Conservation (phyloP, 2,329 filamentous ascomycete genomes). For the Cytospora mali region DNA sequence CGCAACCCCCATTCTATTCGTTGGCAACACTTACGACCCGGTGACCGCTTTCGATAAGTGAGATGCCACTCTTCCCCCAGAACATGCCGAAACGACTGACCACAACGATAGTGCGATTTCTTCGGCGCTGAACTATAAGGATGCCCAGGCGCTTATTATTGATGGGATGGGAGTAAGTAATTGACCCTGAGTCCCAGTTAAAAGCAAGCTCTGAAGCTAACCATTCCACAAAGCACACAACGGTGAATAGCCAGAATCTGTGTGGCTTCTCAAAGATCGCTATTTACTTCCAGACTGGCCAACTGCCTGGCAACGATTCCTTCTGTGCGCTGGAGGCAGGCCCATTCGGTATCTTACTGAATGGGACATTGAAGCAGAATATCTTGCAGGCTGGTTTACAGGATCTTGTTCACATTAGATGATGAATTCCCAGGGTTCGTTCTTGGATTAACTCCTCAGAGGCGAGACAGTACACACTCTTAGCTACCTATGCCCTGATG, state of each 20-base stretch:
- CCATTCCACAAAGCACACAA: slow-evolving; percentile 3
- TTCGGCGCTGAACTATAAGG: slow-evolving; percentile 25
- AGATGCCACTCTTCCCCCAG: not conserved
- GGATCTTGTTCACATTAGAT: not conserved
- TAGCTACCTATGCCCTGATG: not conserved
- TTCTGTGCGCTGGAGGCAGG: slow-evolving; percentile 24
- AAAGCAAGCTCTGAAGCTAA: not conserved
- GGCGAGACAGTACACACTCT: too few relatives aligned
- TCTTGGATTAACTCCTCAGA: not conserved
- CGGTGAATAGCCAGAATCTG: not conserved
- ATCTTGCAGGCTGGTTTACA: not conserved
- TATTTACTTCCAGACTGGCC: slow-evolving; percentile 21
- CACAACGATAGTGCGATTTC: slow-evolving; percentile 10
- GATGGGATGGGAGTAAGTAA: slow-evolving; percentile 27
- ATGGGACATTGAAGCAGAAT: slow-evolving; percentile 20
- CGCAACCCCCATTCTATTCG: slow-evolving; percentile 28
- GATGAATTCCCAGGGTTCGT: not conserved
- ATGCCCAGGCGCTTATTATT: slow-evolving; percentile 21
- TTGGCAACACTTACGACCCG: slow-evolving; percentile 29
- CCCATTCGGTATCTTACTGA: slow-evolving; percentile 13
- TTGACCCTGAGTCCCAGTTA: not conserved
- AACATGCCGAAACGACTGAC: not conserved
- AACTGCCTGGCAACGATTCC: slow-evolving; percentile 26
- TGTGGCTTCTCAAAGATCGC: slow-evolving; percentile 19
- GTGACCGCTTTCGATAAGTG: slow-evolving; percentile 29